Percentiles rank a stretch among this genome's conserved stretches.
phyloP scores from a whole-genome alignment of 2,329 filamentous ascomycete species.

The Raffaelea ambrosiae region DNA sequence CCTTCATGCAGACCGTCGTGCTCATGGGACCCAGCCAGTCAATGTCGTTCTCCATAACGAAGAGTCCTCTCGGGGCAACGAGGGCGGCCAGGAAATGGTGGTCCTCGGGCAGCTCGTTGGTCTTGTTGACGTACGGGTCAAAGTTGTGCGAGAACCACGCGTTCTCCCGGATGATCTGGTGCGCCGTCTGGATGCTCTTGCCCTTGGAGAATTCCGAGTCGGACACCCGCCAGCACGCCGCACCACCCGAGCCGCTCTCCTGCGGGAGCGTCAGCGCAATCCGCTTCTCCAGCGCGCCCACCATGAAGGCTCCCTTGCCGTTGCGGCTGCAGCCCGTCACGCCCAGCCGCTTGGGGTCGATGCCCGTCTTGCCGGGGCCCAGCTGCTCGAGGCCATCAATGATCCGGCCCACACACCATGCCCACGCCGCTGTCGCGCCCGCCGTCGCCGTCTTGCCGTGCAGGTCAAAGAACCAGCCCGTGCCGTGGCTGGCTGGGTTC shows the following conservation, averaged over 20 bases:
- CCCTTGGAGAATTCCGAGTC: constrained; percentile 38
- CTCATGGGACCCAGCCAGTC: constrained; percentile 46
- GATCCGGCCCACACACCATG: constrained; percentile 49
- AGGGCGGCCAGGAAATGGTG: constrained; percentile 47
- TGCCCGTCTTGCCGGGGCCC: constrained; percentile 27
- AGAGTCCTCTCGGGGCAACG: constrained; percentile 42
- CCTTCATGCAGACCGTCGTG: constrained; percentile 45
- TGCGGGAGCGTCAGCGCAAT: constrained; percentile 51
- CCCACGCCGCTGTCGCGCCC: constrained; percentile 48
- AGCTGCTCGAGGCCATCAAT: constrained; percentile 47
- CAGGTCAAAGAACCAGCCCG: constrained; percentile 48
- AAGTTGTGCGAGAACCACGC: constrained; percentile 50
- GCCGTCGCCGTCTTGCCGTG: constrained; percentile 44
- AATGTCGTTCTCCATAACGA: constrained; percentile 45
- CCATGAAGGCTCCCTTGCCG: constrained; percentile 51
- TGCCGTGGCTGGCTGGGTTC: constrained; percentile 34
- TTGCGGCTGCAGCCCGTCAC: constrained; percentile 54
- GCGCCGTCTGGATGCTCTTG: constrained; percentile 47
- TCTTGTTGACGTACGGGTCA: constrained; percentile 36
- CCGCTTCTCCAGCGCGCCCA: constrained; percentile 44
- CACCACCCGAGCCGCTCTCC: constrained; percentile 49
- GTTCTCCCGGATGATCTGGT: constrained; percentile 48
- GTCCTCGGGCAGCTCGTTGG: constrained; percentile 38
- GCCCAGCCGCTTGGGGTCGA: constrained; percentile 36
- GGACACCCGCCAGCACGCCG: constrained; percentile 48